Base-by-base conservation (phyloP, 371 early-diverging fungal genomes). In the Choanephora cucurbitarum region DNA sequence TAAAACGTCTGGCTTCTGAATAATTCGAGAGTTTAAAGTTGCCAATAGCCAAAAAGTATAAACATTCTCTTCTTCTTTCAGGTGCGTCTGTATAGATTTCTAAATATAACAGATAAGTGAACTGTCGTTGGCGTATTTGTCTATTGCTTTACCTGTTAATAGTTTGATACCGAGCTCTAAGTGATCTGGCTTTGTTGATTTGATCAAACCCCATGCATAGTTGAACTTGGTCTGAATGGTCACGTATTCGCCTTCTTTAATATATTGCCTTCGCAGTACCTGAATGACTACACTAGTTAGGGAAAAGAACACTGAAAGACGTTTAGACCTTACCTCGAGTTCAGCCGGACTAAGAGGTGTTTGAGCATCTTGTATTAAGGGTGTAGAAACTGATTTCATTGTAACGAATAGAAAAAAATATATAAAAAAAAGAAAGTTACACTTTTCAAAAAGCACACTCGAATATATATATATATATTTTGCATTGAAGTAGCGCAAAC, bases 201-300 rank as follows among this genome's bases (percentile, higher is more conserved):
- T 85, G 66, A 92, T 85, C 32, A 95, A 79, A 0, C 92, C 95
- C 95, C 96, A 97, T 5, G 97, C 95, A 66, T 91, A 94, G 79
- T 96, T 94, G 82, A 97, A 97, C 70, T 94, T 94, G 40, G 93
- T 94, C 72, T 97, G 96, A 31, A 86, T 70, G 56, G 88, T 82
- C 5, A 83, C 85, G 44, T 80, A 77, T 44, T 81, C 75, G 22
- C 77, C 83, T 57, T 91, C 91, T 33, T 82, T 80, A 41, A 86
- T 82, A 66, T 78, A 91, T 66, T 91, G 91, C 57, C 82, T 79
- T 40, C 77, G 77, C 34, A 93, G 79, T 15, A 92, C 82, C 89
- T 88, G 32, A 40, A 44, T 13, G 13, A 10, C 31, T 19, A 40
- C 18, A 11, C n/a, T n/a, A n/a, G n/a, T n/a, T n/a, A n/a, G n/a